Conservation (phyloP, 208 protist species). For the Acanthamoeba castellanii region DNA sequence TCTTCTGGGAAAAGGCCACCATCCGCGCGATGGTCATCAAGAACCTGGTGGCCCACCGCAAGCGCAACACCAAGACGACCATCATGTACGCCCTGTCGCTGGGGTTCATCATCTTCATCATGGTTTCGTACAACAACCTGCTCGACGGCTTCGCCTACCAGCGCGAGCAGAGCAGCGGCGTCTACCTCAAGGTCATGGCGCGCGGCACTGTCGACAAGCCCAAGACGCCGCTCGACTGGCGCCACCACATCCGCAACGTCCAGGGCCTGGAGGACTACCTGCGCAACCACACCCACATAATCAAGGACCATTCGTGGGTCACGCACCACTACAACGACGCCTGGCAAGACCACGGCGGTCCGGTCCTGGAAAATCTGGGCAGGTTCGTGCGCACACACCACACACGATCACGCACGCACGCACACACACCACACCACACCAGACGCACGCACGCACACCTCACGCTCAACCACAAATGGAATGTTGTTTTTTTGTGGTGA, state of each 20-base stretch:
- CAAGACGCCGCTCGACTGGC: slow-evolving; percentile 6
- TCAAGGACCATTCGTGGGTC: slow-evolving; percentile 56
- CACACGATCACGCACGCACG: neutral
- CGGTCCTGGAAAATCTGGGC: neutral
- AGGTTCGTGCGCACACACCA: neutral
- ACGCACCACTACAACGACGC: slow-evolving; percentile 10
- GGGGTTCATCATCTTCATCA: slow-evolving; percentile 95
- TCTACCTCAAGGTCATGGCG: slow-evolving; percentile 57
- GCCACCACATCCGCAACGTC: slow-evolving; percentile 42
- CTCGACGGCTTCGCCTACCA: slow-evolving; percentile 86
- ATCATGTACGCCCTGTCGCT: slow-evolving; percentile 95
- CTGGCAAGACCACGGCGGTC: neutral
- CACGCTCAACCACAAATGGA: neutral
- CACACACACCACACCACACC: no score
- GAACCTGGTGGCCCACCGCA: slow-evolving; percentile 94
- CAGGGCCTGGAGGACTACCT: slow-evolving; percentile 58
- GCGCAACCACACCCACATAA: neutral
- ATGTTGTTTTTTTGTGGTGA: no score
- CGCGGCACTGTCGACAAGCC: neutral
- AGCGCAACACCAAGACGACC: slow-evolving; percentile 96
- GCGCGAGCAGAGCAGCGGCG: slow-evolving; percentile 76
- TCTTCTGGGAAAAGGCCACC: slow-evolving; percentile 93
- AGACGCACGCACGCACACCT: neutral
- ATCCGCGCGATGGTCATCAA: slow-evolving; percentile 90
- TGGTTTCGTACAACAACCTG: slow-evolving; percentile 92